A percentile compares a stretch with the other conserved stretches of the same genome.
Evolutionary conservation across 2,329 filamentous ascomycete genomes (phyloP).

Genomic region (Colletotrichum sp.): DNA sequence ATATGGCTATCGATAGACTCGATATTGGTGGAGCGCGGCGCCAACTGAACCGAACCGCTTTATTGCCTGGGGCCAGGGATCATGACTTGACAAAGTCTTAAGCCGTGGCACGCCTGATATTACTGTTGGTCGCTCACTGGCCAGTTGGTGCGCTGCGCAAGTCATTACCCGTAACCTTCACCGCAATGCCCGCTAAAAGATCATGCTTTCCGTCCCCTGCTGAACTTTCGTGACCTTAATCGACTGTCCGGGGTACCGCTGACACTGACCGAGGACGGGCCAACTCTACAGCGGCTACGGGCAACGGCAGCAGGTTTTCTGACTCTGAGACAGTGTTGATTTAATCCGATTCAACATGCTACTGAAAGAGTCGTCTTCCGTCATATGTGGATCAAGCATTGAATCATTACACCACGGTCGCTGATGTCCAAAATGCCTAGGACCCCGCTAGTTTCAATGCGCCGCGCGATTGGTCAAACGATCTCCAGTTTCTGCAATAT

Average conservation of each 20-base stretch:
- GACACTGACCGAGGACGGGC: neutral
- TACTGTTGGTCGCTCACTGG: neutral
- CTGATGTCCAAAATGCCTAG: neutral
- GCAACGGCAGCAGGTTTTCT: neutral
- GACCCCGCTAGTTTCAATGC: neutral
- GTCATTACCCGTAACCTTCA: neutral
- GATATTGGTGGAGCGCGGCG: neutral
- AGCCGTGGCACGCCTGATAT: neutral
- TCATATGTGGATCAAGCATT: neutral
- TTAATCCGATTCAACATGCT: neutral
- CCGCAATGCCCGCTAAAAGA: neutral
- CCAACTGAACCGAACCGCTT: neutral
- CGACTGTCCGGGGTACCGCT: conserved; percentile 2
- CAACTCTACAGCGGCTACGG: neutral
- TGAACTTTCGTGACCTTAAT: neutral
- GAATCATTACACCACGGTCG: neutral
- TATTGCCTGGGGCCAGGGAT: neutral
- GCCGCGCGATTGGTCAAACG: neutral
- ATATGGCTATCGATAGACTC: neutral
- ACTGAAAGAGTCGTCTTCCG: neutral
- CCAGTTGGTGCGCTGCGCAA: neutral
- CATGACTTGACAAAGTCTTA: neutral
- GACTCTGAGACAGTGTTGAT: neutral
- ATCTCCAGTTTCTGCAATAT: conserved; percentile 7
- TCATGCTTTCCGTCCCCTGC: neutral